phyloP scores from a whole-genome alignment of 305 asterid species.

The Fraxinus velutina region DNA sequence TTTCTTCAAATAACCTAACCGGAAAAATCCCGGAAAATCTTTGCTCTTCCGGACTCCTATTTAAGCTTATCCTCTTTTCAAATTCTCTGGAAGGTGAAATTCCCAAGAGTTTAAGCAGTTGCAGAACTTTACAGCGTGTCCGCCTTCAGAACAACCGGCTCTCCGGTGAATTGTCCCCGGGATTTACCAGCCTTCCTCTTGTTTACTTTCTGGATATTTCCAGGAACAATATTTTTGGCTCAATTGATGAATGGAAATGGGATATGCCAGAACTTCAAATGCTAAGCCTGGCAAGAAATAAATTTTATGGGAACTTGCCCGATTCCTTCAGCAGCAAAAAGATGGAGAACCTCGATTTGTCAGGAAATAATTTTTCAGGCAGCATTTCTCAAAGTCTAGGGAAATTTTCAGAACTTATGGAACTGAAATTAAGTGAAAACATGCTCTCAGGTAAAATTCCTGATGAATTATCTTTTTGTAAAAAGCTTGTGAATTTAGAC shows the following conservation, averaged over 20 bases:
- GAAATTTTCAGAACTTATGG: slow-evolving; percentile 47
- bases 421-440: slow-evolving; percentile 47
- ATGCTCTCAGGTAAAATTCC: slow-evolving; percentile 62
- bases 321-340: slow-evolving; percentile 49
- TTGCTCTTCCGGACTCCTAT: slow-evolving; percentile 45
- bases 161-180: slow-evolving; percentile 46
- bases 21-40: slow-evolving; percentile 62
- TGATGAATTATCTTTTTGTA: slow-evolving; percentile 45
- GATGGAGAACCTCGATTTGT: slow-evolving; percentile 60
- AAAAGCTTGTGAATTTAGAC: slow-evolving; percentile 65
- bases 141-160: slow-evolving; percentile 62
- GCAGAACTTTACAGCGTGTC: slow-evolving; percentile 65
- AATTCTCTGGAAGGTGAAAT: slow-evolving; percentile 57
- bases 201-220: slow-evolving; percentile 75
- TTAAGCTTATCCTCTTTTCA: slow-evolving; percentile 76
- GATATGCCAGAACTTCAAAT: slow-evolving; percentile 72
- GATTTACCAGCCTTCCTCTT: slow-evolving; percentile 50
- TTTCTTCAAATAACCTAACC: slow-evolving; percentile 65
- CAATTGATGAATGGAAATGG: slow-evolving; percentile 50
- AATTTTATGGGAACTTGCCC: slow-evolving; percentile 49
- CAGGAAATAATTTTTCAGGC: slow-evolving; percentile 57
- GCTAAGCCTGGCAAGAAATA: slow-evolving; percentile 61
- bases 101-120: slow-evolving; percentile 48
- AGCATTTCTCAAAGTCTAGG: slow-evolving; percentile 46
- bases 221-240: slow-evolving; percentile 48